A percentile compares a stretch with the other conserved stretches of the same genome.
Conservation (phyloP, 106 monocot genomes). For the Dendrobium chrysotoxum region DNA sequence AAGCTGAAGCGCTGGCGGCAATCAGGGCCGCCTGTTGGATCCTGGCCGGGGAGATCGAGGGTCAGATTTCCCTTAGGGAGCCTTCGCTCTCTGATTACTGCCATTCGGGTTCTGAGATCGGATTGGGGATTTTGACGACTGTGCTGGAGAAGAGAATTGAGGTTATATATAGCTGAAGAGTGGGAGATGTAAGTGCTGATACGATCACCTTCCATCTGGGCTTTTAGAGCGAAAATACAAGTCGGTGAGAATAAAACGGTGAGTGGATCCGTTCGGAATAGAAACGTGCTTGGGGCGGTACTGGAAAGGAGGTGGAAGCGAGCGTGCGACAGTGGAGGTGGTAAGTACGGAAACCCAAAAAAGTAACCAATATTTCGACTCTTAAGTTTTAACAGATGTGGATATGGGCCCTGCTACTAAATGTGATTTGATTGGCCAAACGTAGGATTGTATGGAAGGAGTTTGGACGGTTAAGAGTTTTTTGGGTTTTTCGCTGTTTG, state of each 20-base stretch:
- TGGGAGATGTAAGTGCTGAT: not conserved
- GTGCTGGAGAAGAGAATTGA: not conserved
- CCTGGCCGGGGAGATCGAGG: slow-evolving; percentile 21
- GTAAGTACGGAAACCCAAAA: too few relatives aligned
- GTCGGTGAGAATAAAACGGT: not conserved
- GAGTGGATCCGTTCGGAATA: not conserved
- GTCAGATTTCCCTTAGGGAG: slow-evolving; percentile 20
- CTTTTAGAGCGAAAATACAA: not conserved
- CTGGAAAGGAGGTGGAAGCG: slow-evolving; percentile 6
- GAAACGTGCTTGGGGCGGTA: not conserved
- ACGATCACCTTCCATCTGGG: not conserved
- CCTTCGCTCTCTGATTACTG: slow-evolving; percentile 29
- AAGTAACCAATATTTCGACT: too few relatives aligned
- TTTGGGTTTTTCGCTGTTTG: too few relatives aligned
- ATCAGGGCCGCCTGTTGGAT: not conserved
- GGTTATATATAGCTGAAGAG: not conserved
- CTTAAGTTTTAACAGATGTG: too few relatives aligned
- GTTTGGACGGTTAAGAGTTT: too few relatives aligned
- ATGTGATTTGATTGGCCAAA: too few relatives aligned
- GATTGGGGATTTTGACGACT: not conserved
- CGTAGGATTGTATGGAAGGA: too few relatives aligned
- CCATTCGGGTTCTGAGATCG: slow-evolving; percentile 15
- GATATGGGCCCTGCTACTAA: too few relatives aligned
- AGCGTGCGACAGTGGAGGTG: not conserved
- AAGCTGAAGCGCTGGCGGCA: too few relatives aligned